These are phyloP conservation scores for Microglena sp. DNA, from an alignment of 139 green algal genomes.

Conservation along the genomic window DNA sequence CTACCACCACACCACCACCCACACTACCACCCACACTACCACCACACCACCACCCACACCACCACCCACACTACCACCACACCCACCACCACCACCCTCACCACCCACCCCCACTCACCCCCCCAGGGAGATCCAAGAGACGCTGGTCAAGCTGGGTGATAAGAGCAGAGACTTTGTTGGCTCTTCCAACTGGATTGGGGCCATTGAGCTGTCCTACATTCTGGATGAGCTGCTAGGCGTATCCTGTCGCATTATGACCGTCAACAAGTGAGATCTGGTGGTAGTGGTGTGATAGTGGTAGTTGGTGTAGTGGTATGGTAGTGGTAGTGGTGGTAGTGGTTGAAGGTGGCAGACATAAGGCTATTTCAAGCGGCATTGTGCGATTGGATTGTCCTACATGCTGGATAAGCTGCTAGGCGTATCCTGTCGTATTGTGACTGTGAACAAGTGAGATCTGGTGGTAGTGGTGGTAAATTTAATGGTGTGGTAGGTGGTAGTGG, in stretches of 20 bases:
- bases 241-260: constrained; percentile 48
- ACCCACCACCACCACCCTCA: too few species aligned
- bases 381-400: constrained; percentile 85
- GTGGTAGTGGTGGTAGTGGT: not conserved
- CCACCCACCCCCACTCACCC: not conserved
- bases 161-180: constrained; percentile 74
- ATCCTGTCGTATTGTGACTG: constrained; percentile 46
- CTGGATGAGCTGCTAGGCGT: constrained; percentile 76
- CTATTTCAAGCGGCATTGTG: constrained; percentile 84
- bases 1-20: too few species aligned
- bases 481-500: too few species aligned
- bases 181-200: constrained; percentile 85
- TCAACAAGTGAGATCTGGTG: constrained; percentile 14
- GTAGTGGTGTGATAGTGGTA: not conserved
- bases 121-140: constrained; percentile 64
- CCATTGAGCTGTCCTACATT: constrained; percentile 85
- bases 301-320: too few species aligned
- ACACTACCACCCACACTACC: too few species aligned
- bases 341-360: constrained; percentile 29
- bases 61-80: too few species aligned
- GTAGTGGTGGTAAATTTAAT: not conserved
- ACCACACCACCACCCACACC: too few species aligned
- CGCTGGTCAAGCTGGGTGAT: constrained; percentile 76
- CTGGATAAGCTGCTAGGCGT: constrained; percentile 76
- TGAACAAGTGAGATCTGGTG: constrained; percentile 13